Evolutionary conservation across 164 flowering plant species (phyloP).

Genomic region (Nelumbo lutea): DNA sequence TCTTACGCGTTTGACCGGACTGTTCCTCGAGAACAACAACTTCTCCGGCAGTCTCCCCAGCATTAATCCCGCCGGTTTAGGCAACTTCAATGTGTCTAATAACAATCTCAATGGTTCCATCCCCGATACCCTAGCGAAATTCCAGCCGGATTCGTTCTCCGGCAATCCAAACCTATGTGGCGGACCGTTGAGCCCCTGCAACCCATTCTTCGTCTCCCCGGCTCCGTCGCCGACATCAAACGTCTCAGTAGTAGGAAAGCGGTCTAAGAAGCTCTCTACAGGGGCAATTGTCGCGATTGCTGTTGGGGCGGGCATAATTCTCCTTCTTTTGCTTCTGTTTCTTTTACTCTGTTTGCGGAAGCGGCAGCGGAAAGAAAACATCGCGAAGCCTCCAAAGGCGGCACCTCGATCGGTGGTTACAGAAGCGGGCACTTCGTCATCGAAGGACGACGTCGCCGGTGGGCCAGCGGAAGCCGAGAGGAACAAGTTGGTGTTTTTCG

Average conservation of each 20-base stretch:
- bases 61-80: not conserved
- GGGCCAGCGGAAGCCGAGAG: slow-evolving; percentile 60
- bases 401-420: slow-evolving; percentile 5
- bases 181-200: slow-evolving; percentile 7
- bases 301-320: not conserved
- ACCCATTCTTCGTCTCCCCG: not conserved
- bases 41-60: slow-evolving; percentile 3
- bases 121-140: slow-evolving; percentile 2
- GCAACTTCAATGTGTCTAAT: not conserved
- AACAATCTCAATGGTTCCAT: slow-evolving; percentile 11
- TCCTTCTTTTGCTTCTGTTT: not conserved
- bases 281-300: slow-evolving; percentile 6
- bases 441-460: slow-evolving; percentile 65
- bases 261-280: slow-evolving; percentile 8
- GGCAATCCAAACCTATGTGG: slow-evolving; percentile 1
- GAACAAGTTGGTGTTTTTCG: slow-evolving; percentile 79
- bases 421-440: slow-evolving; percentile 70
- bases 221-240: not conserved
- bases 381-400: not conserved
- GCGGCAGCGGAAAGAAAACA: slow-evolving; percentile 15
- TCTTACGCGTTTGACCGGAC: slow-evolving; percentile 51
- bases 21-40: slow-evolving; percentile 54
- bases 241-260: not conserved
- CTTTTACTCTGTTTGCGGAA: slow-evolving; percentile 1
- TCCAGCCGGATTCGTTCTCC: slow-evolving; percentile 3